phyloP scores from a whole-genome alignment of 495 filamentous ascomycete genomes.

The Talaromyces thailandensis region DNA sequence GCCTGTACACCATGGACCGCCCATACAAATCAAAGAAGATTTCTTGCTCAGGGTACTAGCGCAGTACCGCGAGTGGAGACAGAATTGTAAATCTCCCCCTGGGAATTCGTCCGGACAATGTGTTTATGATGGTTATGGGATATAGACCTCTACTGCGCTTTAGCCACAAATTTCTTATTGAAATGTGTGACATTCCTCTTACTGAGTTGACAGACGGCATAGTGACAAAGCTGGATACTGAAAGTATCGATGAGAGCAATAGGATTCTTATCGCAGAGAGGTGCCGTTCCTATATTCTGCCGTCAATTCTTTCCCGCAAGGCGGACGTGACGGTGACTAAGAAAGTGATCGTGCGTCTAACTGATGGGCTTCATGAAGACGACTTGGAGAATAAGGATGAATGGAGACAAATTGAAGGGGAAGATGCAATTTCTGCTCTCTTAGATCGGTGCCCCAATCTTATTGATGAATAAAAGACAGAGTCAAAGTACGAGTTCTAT shows the following conservation, averaged over 20 bases:
- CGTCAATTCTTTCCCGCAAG: not conserved
- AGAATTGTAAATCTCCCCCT: too few species aligned
- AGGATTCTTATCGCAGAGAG: not conserved
- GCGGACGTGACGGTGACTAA: not conserved
- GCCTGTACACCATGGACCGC: too few species aligned
- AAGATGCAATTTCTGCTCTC: not conserved
- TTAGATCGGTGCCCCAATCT: not conserved
- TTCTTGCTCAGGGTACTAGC: too few species aligned
- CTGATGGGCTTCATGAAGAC: not conserved
- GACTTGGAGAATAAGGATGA: not conserved
- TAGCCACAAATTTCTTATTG: too few species aligned
- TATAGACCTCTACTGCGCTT: too few species aligned
- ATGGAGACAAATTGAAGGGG: not conserved
- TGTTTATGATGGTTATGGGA: too few species aligned
- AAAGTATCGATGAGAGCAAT: not conserved
- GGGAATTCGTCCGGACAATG: too few species aligned
- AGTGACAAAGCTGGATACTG: too few species aligned
- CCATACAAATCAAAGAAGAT: too few species aligned
- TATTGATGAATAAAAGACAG: not conserved
- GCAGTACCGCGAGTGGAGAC: too few species aligned
- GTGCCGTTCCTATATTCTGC: not conserved
- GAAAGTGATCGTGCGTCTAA: not conserved
- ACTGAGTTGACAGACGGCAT: too few species aligned
- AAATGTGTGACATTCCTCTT: too few species aligned
- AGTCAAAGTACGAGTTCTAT: not conserved